Evolutionary conservation across 2,329 filamentous ascomycete species (phyloP).

Genomic region (Colletotrichum plurivorum): DNA sequence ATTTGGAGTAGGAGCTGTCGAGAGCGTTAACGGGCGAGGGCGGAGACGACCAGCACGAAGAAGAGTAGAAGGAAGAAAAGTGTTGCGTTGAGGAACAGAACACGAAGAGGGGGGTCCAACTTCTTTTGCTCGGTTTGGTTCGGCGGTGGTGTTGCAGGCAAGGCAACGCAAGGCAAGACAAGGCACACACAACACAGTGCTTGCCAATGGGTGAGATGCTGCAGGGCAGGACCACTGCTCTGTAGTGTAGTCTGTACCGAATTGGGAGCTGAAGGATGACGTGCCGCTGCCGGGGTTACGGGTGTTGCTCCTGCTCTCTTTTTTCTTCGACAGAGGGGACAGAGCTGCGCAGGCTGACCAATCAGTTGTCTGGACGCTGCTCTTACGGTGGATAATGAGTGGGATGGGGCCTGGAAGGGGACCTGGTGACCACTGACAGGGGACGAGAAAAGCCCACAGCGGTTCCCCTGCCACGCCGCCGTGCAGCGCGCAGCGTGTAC

Average conservation of each 20-base stretch:
- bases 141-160: constrained; percentile 8
- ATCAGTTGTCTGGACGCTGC: neutral
- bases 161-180: neutral
- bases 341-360: constrained; percentile 17
- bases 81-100: constrained; percentile 6
- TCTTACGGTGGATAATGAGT: neutral
- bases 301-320: constrained; percentile 7
- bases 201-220: no score
- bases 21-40: neutral
- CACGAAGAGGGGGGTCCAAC: constrained; percentile 9
- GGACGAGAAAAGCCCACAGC: constrained; percentile 7
- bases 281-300: constrained; percentile 38
- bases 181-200: no score
- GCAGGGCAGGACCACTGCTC: no score
- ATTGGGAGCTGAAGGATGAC: constrained; percentile 24
- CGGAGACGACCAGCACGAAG: neutral
- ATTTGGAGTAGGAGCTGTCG: constrained; percentile 1
- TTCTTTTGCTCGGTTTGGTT: neutral
- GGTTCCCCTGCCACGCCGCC: neutral
- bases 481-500: neutral
- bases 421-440: constrained; percentile 27
- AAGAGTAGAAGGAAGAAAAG: constrained; percentile 8
- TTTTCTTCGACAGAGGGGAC: neutral
- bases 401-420: neutral
- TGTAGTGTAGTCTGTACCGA: neutral